Base-by-base conservation (phyloP, 1,139 yeast genomes). In the Suhomyces ambrosiae region DNA sequence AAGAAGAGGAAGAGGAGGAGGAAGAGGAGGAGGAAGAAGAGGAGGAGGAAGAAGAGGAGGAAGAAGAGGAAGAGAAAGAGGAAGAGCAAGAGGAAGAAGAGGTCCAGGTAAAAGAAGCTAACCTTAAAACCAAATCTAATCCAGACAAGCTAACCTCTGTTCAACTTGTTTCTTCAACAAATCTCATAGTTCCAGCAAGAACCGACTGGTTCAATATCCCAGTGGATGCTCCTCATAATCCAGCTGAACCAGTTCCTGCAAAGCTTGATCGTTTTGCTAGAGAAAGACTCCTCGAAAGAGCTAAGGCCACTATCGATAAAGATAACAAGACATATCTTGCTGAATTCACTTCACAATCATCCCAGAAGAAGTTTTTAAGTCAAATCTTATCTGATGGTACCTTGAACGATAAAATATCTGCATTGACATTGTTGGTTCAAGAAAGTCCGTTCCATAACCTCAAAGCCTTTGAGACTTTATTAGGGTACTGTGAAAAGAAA, bases 361-460 rank as follows among this genome's bases (percentile, higher is more conserved):
- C 96, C 2, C 96, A 90, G 61, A 83, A 80, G 60, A 86, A 85
- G 74, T 90, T 90, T 60, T 81, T 90, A 75, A 77, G 92, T 1
- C 95, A 92, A 62, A 84, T 92, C 48, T 75, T 92, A 54, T 74
- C 90, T 5, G 86, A 82, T 47, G 99, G 99, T 86, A 92, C 99
- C 0, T 74, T 92, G 50, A 84, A 82, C 53, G 99, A 92, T 83
- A 90, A 92, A 65, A 86, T 92, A 41, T 87, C 97, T 32, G 97
- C 98, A 0, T 74, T 92, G 54, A 90, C 98, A 0, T 77, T 92
- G 57, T 71, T 92, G 58, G 79, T 90, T 33, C 97, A 92, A 59
- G 98, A 92, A 65, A 89, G 97, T 3, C 98, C 99, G 4, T 60
- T 89, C 41, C 98, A 92, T 58, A 86, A 94, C 48, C 58, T 83